phyloP scores from a whole-genome alignment of 75 land plant genomes.

The Pinus taeda region DNA sequence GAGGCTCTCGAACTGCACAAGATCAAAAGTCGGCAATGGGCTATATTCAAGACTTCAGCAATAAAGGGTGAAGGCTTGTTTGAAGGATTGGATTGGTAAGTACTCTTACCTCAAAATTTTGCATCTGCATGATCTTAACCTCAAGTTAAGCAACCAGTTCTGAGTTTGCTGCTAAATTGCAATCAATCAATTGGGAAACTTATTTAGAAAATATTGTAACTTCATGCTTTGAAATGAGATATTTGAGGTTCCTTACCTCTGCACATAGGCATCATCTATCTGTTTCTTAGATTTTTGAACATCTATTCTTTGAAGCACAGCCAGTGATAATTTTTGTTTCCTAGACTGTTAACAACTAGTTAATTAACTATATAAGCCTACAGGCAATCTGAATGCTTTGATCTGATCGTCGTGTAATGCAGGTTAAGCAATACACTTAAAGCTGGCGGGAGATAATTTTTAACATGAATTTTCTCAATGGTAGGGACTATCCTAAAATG shows the following conservation, averaged over 20 bases:
- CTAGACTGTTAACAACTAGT: background rate
- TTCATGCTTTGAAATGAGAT: background rate
- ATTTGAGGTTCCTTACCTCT: background rate
- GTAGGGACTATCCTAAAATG: too few species aligned
- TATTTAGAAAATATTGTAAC: background rate
- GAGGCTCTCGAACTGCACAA: slow-evolving; percentile 89
- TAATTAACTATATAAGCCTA: background rate
- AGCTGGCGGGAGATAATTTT: slow-evolving; percentile 15
- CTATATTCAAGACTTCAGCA: slow-evolving; percentile 95
- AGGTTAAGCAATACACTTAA: slow-evolving; percentile 83
- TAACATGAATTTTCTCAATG: too few species aligned
- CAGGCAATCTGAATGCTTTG: background rate
- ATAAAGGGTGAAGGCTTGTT: slow-evolving; percentile 95
- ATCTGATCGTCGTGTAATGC: slow-evolving; percentile 8
- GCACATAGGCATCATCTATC: background rate
- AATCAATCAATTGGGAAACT: background rate
- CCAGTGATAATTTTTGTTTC: background rate
- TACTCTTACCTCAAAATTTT: background rate
- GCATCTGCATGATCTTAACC: background rate
- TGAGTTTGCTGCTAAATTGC: background rate
- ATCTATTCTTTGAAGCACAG: background rate
- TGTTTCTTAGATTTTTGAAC: background rate
- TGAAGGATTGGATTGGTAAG: slow-evolving; percentile 98
- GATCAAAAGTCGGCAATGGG: slow-evolving; percentile 94
- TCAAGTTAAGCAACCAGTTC: background rate